These are phyloP conservation scores for Phytophthora citricola DNA, from an alignment of 352 stramenopile species.

Conservation along the genomic window DNA sequence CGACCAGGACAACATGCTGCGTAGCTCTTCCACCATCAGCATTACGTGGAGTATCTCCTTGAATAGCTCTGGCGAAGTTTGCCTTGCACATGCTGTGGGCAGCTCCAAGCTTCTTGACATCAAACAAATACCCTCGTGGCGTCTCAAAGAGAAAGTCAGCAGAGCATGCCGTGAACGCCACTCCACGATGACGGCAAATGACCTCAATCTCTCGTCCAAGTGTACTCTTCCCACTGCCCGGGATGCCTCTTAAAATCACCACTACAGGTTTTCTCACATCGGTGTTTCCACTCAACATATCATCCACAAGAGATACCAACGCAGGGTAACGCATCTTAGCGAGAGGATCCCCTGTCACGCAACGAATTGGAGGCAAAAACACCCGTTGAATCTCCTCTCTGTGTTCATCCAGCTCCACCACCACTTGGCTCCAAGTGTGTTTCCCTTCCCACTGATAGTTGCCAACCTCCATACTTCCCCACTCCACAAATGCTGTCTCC, in stretches of 20 bases:
- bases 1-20: slow-evolving; percentile 60
- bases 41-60: slow-evolving; percentile 6
- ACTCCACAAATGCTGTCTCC: slow-evolving; percentile 22
- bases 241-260: slow-evolving; percentile 74
- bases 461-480: slow-evolving; percentile 4
- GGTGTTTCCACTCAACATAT: slow-evolving; percentile 40
- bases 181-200: slow-evolving; percentile 41
- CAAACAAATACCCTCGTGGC: slow-evolving; percentile 65
- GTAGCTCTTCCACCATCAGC: slow-evolving; percentile 6
- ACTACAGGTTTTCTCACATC: slow-evolving; percentile 37
- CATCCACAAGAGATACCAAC: slow-evolving; percentile 43
- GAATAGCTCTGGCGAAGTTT: slow-evolving; percentile 47
- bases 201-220: slow-evolving; percentile 47
- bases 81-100: slow-evolving; percentile 60
- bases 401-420: slow-evolving; percentile 19
- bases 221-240: slow-evolving; percentile 77
- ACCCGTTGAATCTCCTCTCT: slow-evolving; percentile 34
- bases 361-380: slow-evolving; percentile 25
- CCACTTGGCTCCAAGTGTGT: slow-evolving; percentile 26
- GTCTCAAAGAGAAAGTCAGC: slow-evolving; percentile 77
- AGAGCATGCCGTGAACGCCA: slow-evolving; percentile 52
- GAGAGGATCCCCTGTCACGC: neutral
- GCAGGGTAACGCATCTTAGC: slow-evolving; percentile 38
- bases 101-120: slow-evolving; percentile 51
- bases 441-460: slow-evolving; percentile 40